Conservation (phyloP, 352 stramenopile species). For the Globisporangium canariense region DNA sequence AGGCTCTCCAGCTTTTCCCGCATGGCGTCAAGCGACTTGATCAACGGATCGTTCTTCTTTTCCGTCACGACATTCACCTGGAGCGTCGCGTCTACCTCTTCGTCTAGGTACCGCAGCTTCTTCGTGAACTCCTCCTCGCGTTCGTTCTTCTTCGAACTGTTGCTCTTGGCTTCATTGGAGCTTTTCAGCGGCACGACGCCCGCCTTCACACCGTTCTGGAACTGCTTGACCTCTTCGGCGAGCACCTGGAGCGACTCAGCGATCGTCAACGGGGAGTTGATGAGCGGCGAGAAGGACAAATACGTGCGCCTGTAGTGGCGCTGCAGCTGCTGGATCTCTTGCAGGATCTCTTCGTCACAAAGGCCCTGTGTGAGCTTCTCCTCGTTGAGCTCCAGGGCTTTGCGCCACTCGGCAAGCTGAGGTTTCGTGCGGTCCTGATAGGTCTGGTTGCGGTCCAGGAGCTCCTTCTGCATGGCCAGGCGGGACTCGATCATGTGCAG, state of each 20-base stretch:
- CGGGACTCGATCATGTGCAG: constrained; percentile 52
- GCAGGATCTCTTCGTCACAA: constrained; percentile 55
- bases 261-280: constrained; percentile 57
- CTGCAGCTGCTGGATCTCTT: constrained; percentile 63
- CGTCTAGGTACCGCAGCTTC: constrained; percentile 61
- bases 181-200: constrained; percentile 38
- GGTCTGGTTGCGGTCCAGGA: constrained; percentile 63
- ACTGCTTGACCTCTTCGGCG: constrained; percentile 51
- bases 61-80: constrained; percentile 65
- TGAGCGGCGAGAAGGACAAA: constrained; percentile 51
- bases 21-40: constrained; percentile 64
- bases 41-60: constrained; percentile 75
- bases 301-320: constrained; percentile 59
- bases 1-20: constrained; percentile 64
- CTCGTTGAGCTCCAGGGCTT: constrained; percentile 53
- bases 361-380: constrained; percentile 53
- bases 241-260: constrained; percentile 55
- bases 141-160: constrained; percentile 25
- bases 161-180: constrained; percentile 7
- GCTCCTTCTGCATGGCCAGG: constrained; percentile 64
- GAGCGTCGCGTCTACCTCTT: constrained; percentile 63
- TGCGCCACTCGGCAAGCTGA: constrained; percentile 64
- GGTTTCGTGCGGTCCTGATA: constrained; percentile 67
- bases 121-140: constrained; percentile 47
- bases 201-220: constrained; percentile 46